Evolutionary conservation across 352 stramenopile genomes (phyloP).

Genomic region (Aphanomyces cochlioides): DNA sequence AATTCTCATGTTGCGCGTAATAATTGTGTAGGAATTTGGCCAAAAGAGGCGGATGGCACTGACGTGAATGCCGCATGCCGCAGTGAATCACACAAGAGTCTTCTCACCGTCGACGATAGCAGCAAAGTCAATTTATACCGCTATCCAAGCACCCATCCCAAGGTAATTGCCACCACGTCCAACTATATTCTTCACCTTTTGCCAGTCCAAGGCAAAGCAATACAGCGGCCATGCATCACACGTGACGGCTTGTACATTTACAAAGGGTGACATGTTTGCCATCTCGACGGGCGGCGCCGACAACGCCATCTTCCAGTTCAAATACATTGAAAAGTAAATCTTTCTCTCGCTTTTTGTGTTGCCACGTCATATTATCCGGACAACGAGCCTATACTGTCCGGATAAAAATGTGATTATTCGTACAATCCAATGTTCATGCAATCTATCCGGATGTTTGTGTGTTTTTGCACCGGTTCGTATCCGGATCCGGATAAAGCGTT

Average conservation of each 20-base stretch:
- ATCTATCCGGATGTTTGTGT: background rate
- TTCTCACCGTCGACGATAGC: constrained; percentile 80
- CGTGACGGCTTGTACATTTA: constrained; percentile 68
- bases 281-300: constrained; percentile 71
- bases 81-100: constrained; percentile 52
- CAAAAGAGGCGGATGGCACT: constrained; percentile 63
- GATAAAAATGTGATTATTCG: background rate
- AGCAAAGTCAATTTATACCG: constrained; percentile 86
- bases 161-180: background rate
- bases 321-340: constrained; percentile 26
- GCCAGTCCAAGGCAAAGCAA: constrained; percentile 36
- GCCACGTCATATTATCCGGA: background rate
- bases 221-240: constrained; percentile 64
- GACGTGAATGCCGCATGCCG: constrained; percentile 77
- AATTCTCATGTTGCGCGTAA: background rate
- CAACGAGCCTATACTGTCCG: background rate
- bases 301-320: constrained; percentile 76
- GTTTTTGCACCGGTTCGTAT: background rate
- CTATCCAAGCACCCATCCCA: constrained; percentile 44
- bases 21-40: constrained; percentile 56
- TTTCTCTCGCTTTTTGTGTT: background rate
- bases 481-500: background rate
- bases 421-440: background rate
- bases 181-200: background rate
- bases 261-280: constrained; percentile 57